phyloP scores from a whole-genome alignment of 345 rosid genomes.

The Lagerstroemia speciosa region DNA sequence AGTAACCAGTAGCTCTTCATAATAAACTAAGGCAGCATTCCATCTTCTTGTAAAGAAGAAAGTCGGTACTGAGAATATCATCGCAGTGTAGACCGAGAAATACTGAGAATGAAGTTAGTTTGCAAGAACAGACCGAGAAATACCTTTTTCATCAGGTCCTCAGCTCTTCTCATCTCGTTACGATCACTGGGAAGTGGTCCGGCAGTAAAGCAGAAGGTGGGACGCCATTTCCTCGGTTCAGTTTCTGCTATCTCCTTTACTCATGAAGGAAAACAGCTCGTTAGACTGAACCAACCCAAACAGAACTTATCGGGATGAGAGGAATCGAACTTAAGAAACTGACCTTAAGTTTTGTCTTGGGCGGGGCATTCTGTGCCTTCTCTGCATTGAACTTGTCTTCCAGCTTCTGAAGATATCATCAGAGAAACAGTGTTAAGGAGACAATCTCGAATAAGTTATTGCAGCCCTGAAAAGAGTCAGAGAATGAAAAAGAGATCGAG shows the following conservation, averaged over 20 bases:
- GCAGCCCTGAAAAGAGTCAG: not conserved
- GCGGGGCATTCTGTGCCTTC: conserved; percentile 33
- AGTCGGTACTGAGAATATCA: no score
- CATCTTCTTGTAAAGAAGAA: not conserved
- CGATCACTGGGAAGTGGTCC: conserved; percentile 1
- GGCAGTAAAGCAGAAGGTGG: conserved; percentile 9
- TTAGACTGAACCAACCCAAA: not conserved
- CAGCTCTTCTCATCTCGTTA: conserved; percentile 7
- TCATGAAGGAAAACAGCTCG: not conserved
- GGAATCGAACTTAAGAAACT: not conserved
- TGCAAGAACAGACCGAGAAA: not conserved
- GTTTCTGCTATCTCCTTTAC: conserved; percentile 10
- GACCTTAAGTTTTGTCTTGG: conserved; percentile 29
- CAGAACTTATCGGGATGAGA: not conserved
- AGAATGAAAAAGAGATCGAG: no score
- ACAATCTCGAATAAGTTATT: not conserved
- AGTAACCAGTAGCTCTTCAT: not conserved
- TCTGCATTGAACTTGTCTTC: conserved; percentile 66
- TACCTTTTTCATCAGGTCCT: conserved; percentile 6
- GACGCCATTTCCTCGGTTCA: conserved; percentile 9
- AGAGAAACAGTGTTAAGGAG: conserved; percentile 1
- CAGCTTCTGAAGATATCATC: conserved; percentile 39
- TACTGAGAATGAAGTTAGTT: no score
- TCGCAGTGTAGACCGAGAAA: no score
- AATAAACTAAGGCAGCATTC: not conserved